phyloP scores from a whole-genome alignment of 2,329 filamentous ascomycete species.

The Gnomoniopsis sp. region DNA sequence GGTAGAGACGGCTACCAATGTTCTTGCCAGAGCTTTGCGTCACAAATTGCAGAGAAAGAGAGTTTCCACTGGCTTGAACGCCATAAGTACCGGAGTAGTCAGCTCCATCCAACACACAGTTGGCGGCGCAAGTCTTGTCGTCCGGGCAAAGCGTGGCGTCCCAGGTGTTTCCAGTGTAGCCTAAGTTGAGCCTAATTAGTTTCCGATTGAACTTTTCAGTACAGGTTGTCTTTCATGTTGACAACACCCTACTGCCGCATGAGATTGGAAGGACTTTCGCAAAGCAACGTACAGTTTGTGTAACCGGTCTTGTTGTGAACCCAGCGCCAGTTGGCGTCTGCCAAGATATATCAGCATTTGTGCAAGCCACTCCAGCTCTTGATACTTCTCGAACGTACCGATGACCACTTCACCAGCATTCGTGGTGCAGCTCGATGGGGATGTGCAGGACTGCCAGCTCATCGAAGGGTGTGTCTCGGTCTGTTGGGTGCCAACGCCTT shows the following conservation, averaged over 20 bases:
- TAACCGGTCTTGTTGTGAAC: constrained; percentile 43
- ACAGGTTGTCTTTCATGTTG: too few relatives aligned
- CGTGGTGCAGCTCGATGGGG: constrained; percentile 43
- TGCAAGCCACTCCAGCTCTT: not conserved
- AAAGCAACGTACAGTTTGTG: constrained; percentile 37
- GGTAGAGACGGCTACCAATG: constrained; percentile 32
- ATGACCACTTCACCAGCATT: constrained; percentile 47
- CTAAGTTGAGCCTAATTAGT: not conserved
- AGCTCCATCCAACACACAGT: constrained; percentile 54
- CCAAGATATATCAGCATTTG: not conserved
- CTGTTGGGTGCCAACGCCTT: constrained; percentile 44
- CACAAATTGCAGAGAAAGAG: constrained; percentile 45
- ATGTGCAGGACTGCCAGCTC: constrained; percentile 49
- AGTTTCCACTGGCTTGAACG: constrained; percentile 44
- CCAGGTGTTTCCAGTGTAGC: constrained; percentile 45
- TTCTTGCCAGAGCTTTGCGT: constrained; percentile 37
- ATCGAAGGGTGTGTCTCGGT: constrained; percentile 50
- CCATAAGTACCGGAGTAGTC: constrained; percentile 52
- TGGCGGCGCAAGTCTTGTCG: constrained; percentile 46
- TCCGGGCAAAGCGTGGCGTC: constrained; percentile 45
- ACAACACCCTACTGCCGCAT: too few relatives aligned
- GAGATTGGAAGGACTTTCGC: too few relatives aligned
- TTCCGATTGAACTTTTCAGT: too few relatives aligned
- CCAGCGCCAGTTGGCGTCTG: constrained; percentile 57
- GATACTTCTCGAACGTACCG: constrained; percentile 22